These are phyloP conservation scores for Paecilomyces fulvus DNA, from an alignment of 2,329 filamentous ascomycete species.

Conservation along the genomic window DNA sequence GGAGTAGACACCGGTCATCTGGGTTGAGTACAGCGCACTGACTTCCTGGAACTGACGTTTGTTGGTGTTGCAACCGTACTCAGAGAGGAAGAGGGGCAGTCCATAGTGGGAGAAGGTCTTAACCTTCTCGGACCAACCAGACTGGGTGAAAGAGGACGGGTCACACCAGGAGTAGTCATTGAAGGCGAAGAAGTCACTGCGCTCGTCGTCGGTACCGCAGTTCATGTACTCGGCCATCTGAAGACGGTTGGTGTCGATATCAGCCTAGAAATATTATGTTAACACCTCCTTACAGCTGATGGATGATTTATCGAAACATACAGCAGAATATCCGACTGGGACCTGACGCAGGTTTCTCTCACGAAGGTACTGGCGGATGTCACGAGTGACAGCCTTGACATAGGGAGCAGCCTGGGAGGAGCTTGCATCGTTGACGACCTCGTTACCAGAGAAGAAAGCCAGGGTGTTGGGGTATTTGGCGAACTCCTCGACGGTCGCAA, in stretches of 20 bases:
- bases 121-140: conserved; percentile 84
- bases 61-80: conserved; percentile 85
- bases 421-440: conserved; percentile 63
- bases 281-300: background rate
- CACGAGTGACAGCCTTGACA: conserved; percentile 70
- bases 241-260: conserved; percentile 76
- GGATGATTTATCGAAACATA: conserved; percentile 10
- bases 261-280: conserved; percentile 42
- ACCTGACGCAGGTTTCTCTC: conserved; percentile 54
- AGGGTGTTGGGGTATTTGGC: conserved; percentile 76
- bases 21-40: conserved; percentile 62
- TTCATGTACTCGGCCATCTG: conserved; percentile 90
- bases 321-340: conserved; percentile 64
- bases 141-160: conserved; percentile 62
- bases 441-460: conserved; percentile 76
- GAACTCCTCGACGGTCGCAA: conserved; percentile 81
- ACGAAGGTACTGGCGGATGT: conserved; percentile 64
- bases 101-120: conserved; percentile 80
- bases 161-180: conserved; percentile 77
- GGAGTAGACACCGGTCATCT: conserved; percentile 89
- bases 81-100: conserved; percentile 86
- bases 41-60: conserved; percentile 76
- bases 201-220: conserved; percentile 74
- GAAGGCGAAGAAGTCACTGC: conserved; percentile 83
- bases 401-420: conserved; percentile 62